phyloP scores from a whole-genome alignment of 2,329 filamentous ascomycete species.

The Claviceps cyperi region DNA sequence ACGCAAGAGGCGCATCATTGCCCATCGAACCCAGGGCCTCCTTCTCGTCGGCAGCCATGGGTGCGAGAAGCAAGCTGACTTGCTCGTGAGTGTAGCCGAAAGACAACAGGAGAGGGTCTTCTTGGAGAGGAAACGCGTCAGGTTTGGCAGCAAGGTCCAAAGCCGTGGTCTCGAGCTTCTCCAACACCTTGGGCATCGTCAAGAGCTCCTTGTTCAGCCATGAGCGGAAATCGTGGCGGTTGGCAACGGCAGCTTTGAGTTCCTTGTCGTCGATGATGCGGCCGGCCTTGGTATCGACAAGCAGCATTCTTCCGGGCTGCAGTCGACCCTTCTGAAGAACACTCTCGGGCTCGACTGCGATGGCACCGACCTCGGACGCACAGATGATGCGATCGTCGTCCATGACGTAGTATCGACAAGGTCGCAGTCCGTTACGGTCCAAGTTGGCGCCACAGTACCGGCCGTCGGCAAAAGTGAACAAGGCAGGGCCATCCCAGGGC shows the following conservation, averaged over 20 bases:
- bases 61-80: constrained; percentile 77
- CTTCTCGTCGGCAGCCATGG: constrained; percentile 95
- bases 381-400: constrained; percentile 96
- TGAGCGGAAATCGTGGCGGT: constrained; percentile 69
- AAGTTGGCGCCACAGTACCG: constrained; percentile 95
- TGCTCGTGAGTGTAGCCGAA: constrained; percentile 96
- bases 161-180: constrained; percentile 39
- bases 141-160: constrained; percentile 53
- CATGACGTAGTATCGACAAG: constrained; percentile 93
- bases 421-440: constrained; percentile 86
- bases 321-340: constrained; percentile 87
- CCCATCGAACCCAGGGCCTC: constrained; percentile 96
- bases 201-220: constrained; percentile 83
- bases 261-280: constrained; percentile 91
- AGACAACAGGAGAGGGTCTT: constrained; percentile 69
- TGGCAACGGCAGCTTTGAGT: constrained; percentile 78
- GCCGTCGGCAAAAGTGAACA: constrained; percentile 94
- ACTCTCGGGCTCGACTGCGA: constrained; percentile 76
- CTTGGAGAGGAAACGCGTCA: constrained; percentile 58
- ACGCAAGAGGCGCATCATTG: constrained; percentile 87
- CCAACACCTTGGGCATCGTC: constrained; percentile 60
- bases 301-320: constrained; percentile 87
- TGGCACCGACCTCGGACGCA: constrained; percentile 90
- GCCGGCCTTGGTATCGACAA: constrained; percentile 79
- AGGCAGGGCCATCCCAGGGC: constrained; percentile 90